These are phyloP conservation scores for Pythium brachiatum DNA, from an alignment of 352 stramenopile species.

Conservation along the genomic window DNA sequence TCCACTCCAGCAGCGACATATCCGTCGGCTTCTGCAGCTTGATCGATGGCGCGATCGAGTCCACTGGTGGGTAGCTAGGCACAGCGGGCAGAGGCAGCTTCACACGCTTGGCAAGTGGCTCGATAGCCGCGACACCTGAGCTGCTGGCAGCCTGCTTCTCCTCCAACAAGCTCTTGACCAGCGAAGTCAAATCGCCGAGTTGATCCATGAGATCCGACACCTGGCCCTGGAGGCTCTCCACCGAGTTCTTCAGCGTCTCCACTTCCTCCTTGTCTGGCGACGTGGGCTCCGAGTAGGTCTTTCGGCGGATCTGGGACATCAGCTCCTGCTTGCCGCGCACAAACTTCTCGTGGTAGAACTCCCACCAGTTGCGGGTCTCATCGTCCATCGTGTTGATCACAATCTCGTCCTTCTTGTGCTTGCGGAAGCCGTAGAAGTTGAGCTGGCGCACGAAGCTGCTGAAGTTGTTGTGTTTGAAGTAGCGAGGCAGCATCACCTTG, in stretches of 20 bases:
- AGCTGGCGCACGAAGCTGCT: conserved; percentile 92
- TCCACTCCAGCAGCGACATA: conserved; percentile 77
- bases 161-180: conserved; percentile 71
- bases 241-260: conserved; percentile 70
- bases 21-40: conserved; percentile 57
- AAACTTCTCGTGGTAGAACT: conserved; percentile 93
- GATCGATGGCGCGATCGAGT: conserved; percentile 26
- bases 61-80: conserved; percentile 27
- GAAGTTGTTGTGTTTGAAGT: conserved; percentile 96
- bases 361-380: conserved; percentile 87
- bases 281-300: conserved; percentile 83
- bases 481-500: conserved; percentile 86
- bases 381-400: conserved; percentile 72
- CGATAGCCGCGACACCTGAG: not conserved
- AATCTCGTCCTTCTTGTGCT: conserved; percentile 91
- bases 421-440: conserved; percentile 94
- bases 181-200: conserved; percentile 63
- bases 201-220: conserved; percentile 79
- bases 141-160: conserved; percentile 35
- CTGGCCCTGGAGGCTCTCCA: conserved; percentile 68
- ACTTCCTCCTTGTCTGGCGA: conserved; percentile 76
- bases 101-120: conserved; percentile 46
- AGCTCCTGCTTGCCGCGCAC: conserved; percentile 80
- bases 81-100: conserved; percentile 24
- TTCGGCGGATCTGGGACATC: conserved; percentile 85